Conservation (phyloP, 345 rosid species). For the Arabis alpina region DNA sequence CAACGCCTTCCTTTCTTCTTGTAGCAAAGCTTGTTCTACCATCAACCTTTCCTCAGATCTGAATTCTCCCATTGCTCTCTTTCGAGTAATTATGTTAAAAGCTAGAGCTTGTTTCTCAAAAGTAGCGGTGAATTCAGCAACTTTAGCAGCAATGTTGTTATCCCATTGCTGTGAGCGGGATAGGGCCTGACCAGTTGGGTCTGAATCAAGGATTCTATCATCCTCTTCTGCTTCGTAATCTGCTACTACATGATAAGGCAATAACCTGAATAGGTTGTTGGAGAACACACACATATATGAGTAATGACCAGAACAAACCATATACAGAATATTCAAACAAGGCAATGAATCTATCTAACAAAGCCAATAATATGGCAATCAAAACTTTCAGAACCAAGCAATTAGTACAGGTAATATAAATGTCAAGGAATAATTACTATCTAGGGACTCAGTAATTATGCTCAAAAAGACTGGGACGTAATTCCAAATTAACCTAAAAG, state of each 20-base stretch:
- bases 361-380: background rate
- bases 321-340: conserved; percentile 11
- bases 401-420: background rate
- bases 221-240: conserved; percentile 99
- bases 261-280: conserved; percentile 55
- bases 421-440: background rate
- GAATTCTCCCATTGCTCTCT: conserved; percentile 76
- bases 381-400: background rate
- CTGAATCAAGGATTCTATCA: conserved; percentile 95
- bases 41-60: conserved; percentile 92
- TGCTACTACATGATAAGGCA: conserved; percentile 93
- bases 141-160: conserved; percentile 88
- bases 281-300: conserved; percentile 30
- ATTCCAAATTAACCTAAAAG: background rate
- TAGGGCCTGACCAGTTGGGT: conserved; percentile 85
- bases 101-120: conserved; percentile 97
- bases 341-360: conserved; percentile 13
- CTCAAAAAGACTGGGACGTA: background rate
- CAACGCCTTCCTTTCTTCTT: conserved; percentile 76
- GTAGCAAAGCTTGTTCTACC: conserved; percentile 88
- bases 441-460: background rate
- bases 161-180: conserved; percentile 98
- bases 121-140: conserved; percentile 88
- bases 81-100: conserved; percentile 81
- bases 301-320: background rate